These are phyloP conservation scores for Colletotrichum salicis DNA, from an alignment of 2,329 filamentous ascomycete species.

Conservation along the genomic window DNA sequence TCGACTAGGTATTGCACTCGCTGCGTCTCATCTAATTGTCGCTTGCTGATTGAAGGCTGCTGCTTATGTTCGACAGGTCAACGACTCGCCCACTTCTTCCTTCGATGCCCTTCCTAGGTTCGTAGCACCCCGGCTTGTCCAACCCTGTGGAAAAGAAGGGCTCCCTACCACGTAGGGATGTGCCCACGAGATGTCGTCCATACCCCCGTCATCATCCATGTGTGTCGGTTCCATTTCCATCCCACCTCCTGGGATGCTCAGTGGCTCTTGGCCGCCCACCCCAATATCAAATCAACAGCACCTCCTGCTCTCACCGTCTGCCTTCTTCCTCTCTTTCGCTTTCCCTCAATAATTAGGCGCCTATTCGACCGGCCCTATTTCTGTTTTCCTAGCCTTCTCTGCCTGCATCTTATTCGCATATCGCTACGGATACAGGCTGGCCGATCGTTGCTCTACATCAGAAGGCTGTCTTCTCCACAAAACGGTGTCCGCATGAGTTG, in stretches of 20 bases:
- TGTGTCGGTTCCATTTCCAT: constrained; percentile 33
- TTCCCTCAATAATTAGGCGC: neutral
- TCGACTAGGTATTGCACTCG: neutral
- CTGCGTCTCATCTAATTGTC: neutral
- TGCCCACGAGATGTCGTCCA: constrained; percentile 32
- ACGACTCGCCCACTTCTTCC: constrained; percentile 32
- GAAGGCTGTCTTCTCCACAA: neutral
- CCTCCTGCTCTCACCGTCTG: constrained; percentile 1
- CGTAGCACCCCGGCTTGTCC: constrained; percentile 32
- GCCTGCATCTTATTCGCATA: neutral
- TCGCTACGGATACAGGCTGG: too few species aligned
- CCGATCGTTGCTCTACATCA: neutral
- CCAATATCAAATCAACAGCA: constrained; percentile 35
- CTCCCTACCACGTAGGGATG: constrained; percentile 34
- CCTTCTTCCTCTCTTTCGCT: neutral
- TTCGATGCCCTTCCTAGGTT: constrained; percentile 35
- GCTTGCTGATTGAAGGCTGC: neutral
- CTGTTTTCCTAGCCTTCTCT: neutral
- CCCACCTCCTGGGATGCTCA: constrained; percentile 28
- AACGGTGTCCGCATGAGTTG: neutral
- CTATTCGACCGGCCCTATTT: neutral
- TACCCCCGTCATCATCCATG: constrained; percentile 32
- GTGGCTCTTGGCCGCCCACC: constrained; percentile 28
- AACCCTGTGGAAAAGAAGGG: constrained; percentile 34
- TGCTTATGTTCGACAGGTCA: constrained; percentile 9